Evolutionary conservation across 306 rosid genomes (phyloP), one percentile per base, ranked within the genome.

Genomic region (Begonia fuchsioides): DNA sequence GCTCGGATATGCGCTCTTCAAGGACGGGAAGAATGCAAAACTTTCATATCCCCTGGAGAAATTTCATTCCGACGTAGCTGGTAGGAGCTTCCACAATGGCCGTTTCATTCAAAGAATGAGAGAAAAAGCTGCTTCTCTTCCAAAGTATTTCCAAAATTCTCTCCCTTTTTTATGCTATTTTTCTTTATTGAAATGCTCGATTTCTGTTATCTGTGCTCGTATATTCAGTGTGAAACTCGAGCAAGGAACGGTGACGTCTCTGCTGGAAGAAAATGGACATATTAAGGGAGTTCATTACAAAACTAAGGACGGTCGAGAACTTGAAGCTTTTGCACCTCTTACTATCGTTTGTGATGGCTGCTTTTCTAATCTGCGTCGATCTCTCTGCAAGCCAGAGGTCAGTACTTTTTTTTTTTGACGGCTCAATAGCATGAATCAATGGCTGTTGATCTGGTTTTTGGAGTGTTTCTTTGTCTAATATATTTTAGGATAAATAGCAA

Each of bases 21-120:
- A 52, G 39, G 55, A 52, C 38, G 55, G 55, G 15, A 52, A 52
- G 12, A 11, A 32, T 10, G 11, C 9, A 17, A 19, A 52, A 35
- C 11, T 32, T 4, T 26, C 55, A 11, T 52, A 52, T 35, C 55
- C 55, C 3, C 38, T 52, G 41, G 55, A 19, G 16, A 52, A 32
- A 11, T 52, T 52, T 52, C 43, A 52, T 13, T 52, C 41, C 1
- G 43, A 52, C n/a, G 55, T 52, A 12, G 13, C 41, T 32, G 55
- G 55, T 6, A 52, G 41, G 16, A 52, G 55, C 43, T 52, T 52
- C 35, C 54, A 50, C 45, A 41, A 41, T n/a, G 45, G 45, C n/a
- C 12, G 45, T 11, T 41, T 41, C 45, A 45, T 45, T 2, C 49
- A 45, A 15, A 45, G 49, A 15, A 13, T 45, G 49, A 45, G 49